Base-by-base conservation (phyloP, 1,284 basidiomycete genomes). In the Jaminaea rosea region DNA sequence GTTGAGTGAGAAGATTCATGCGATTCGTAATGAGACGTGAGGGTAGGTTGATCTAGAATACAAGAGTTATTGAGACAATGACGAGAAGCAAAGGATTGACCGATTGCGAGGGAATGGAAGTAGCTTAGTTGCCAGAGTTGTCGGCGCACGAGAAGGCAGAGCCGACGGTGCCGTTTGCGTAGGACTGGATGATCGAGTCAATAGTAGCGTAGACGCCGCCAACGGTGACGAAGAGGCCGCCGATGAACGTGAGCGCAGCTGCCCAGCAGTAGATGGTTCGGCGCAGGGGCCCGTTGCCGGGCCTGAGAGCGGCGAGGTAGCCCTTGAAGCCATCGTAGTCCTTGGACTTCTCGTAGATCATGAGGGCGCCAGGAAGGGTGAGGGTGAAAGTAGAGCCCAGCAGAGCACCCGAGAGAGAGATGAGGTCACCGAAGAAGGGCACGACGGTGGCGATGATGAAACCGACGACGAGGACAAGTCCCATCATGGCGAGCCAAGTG, bases 131-230 rank as follows among this genome's bases (percentile, higher is more conserved):
- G 27, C 23, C 42, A n/a, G 42, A n/a, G 27, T 44, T 44, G 27
- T 44, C 21, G 23, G 26, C 42, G 53, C 81, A 81, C 31, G 77
- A 77, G 56, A 82, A 82, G 4, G 81, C 80, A 49, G 75, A 75
- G 8, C 79, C 78, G n/a, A 81, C 78, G n/a, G 75, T 53, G 10
- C 77, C 77, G 37, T 67, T 66, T 19, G 63, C 57, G 58, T 81
- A 81, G 11, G 11, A 6, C 3, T 27, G 10, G 15, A 59, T 31
- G n/a, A 46, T 72, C 11, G 56, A 57, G n/a, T 59, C 72, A 46
- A 80, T 73, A 7, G 78, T 79, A 4, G 80, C 79, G 65, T 79
- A 82, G 1, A 79, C 80, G 23, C 80, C 80, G 5, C 78, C 77
- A 9, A 81, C 72, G 60, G 55, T 44, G 9, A 44, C 17, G 10